Conservation (phyloP, 2,329 filamentous ascomycete genomes). For the Coniochaeta ligniaria region DNA sequence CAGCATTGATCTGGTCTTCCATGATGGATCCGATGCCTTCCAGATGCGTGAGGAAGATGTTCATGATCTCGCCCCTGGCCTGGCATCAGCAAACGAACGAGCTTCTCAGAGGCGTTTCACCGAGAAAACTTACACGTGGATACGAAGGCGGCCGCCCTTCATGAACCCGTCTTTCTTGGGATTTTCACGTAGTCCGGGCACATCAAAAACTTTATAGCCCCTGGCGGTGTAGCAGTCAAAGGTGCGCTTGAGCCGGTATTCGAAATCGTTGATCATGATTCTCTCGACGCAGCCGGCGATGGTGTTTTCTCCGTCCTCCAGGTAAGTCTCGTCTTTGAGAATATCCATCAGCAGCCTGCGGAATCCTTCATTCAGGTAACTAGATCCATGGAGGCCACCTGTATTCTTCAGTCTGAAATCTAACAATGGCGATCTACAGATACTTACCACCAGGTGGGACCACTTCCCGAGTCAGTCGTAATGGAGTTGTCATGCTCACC, state of each 20-base stretch:
- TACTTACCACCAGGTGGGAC: slow-evolving; percentile 9
- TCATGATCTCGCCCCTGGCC: slow-evolving; percentile 6
- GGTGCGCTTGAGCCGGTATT: slow-evolving; percentile 10
- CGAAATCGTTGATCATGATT: slow-evolving; percentile 10
- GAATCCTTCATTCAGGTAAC: slow-evolving; percentile 22
- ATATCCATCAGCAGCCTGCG: slow-evolving; percentile 9
- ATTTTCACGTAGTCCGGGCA: slow-evolving; percentile 7
- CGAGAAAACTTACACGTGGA: background rate
- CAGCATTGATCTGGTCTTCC: slow-evolving; percentile 3
- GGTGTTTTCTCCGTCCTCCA: slow-evolving; percentile 15
- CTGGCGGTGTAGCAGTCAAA: slow-evolving; percentile 9
- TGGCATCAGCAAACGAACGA: background rate
- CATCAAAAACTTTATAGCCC: slow-evolving; percentile 1
- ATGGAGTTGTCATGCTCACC: slow-evolving; percentile 14
- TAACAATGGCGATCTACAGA: background rate
- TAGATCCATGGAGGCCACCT: slow-evolving; percentile 21
- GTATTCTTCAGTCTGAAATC: background rate
- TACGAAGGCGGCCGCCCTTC: background rate
- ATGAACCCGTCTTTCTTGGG: slow-evolving; percentile 2
- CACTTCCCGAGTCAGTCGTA: slow-evolving; percentile 14
- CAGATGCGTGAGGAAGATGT: slow-evolving; percentile 9
- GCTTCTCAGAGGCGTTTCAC: background rate
- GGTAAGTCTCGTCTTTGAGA: slow-evolving; percentile 15
- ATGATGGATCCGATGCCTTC: slow-evolving; percentile 1
- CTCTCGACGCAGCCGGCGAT: slow-evolving; percentile 9